Evolutionary conservation across 2,329 filamentous ascomycete species (phyloP).

Genomic region (Aphanoascus verrucosus): DNA sequence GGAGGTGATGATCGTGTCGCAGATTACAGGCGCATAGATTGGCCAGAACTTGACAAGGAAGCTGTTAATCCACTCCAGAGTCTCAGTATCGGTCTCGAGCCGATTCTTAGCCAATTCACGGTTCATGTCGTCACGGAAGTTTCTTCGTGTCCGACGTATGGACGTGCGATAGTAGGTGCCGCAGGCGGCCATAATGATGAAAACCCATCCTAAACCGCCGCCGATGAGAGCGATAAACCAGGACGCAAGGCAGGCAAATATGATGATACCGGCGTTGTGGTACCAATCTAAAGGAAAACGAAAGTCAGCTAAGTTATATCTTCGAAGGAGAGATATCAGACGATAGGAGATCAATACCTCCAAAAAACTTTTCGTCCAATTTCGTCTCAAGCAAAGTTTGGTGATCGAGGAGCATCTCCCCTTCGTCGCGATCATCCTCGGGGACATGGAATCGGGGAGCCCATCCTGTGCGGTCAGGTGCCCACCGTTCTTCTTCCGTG

Average conservation of each 20-base stretch:
- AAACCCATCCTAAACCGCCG: conserved; percentile 84
- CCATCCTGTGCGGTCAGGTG: conserved; percentile 65
- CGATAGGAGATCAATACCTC: conserved; percentile 45
- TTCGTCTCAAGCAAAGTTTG: conserved; percentile 75
- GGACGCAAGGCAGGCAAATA: conserved; percentile 80
- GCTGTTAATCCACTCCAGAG: conserved; percentile 97
- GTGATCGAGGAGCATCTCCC: conserved; percentile 69
- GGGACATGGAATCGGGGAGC: conserved; percentile 64
- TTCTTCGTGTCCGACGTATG: conserved; percentile 80
- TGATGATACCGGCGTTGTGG: conserved; percentile 87
- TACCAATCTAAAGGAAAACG: conserved; percentile 67
- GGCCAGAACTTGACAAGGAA: conserved; percentile 99
- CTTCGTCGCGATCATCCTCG: conserved; percentile 43
- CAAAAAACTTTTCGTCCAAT: conserved; percentile 81
- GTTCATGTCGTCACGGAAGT: conserved; percentile 88
- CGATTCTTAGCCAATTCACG: conserved; percentile 78
- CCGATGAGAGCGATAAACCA: conserved; percentile 86
- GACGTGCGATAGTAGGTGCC: conserved; percentile 96
- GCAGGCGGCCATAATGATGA: conserved; percentile 84
- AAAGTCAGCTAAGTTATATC: conserved; percentile 6
- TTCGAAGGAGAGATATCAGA: neutral
- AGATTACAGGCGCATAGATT: conserved; percentile 90
- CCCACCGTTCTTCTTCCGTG: conserved; percentile 47
- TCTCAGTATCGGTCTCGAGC: conserved; percentile 83
- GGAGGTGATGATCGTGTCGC: conserved; percentile 80